These are phyloP conservation scores for Neocatenulostroma microsporum DNA, from an alignment of 2,329 filamentous ascomycete genomes.

Conservation along the genomic window DNA sequence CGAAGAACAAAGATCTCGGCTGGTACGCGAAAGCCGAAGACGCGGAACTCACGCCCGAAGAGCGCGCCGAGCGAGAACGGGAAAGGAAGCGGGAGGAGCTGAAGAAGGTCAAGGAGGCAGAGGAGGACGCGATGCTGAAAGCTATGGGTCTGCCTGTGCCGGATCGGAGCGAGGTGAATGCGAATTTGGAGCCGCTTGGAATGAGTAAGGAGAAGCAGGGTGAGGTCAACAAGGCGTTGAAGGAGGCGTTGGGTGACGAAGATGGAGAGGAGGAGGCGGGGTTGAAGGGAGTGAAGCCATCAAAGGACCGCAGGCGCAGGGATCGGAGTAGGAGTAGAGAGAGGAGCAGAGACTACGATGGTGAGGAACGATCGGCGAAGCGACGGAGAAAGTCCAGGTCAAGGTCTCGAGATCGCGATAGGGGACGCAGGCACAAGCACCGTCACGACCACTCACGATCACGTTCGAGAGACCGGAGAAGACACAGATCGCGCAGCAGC, in stretches of 20 bases:
- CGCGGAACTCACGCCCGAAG: conserved; percentile 41
- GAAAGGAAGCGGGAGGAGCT: conserved; percentile 66
- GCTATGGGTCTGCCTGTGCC: conserved; percentile 74
- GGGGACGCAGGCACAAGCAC: conserved; percentile 19
- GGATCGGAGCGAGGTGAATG: conserved; percentile 56
- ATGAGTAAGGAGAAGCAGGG: conserved; percentile 40
- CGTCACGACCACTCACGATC: conserved; percentile 14
- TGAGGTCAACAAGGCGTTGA: conserved; percentile 50
- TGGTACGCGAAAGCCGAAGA: conserved; percentile 59
- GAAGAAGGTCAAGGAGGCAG: conserved; percentile 75
- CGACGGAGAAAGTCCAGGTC: conserved; percentile 24
- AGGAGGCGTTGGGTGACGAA: conserved; percentile 37
- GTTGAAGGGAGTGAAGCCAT: conserved; percentile 12
- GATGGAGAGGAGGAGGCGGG: conserved; percentile 27
- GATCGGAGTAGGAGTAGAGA: conserved; percentile 20
- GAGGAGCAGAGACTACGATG: conserved; percentile 15
- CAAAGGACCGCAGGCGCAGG: conserved; percentile 17
- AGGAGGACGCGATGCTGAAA: conserved; percentile 80
- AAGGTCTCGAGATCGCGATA: conserved; percentile 17
- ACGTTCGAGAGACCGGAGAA: conserved; percentile 13
- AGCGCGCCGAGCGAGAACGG: conserved; percentile 54
- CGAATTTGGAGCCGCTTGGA: conserved; percentile 55
- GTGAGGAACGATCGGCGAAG: conserved; percentile 12
- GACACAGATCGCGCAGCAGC: conserved; percentile 14
- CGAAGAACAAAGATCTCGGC: conserved; percentile 62